Evolutionary conservation across 2,329 filamentous ascomycete genomes (phyloP), one percentile per base, ranked within the genome.

Genomic region (Aspergillus caelatus): DNA sequence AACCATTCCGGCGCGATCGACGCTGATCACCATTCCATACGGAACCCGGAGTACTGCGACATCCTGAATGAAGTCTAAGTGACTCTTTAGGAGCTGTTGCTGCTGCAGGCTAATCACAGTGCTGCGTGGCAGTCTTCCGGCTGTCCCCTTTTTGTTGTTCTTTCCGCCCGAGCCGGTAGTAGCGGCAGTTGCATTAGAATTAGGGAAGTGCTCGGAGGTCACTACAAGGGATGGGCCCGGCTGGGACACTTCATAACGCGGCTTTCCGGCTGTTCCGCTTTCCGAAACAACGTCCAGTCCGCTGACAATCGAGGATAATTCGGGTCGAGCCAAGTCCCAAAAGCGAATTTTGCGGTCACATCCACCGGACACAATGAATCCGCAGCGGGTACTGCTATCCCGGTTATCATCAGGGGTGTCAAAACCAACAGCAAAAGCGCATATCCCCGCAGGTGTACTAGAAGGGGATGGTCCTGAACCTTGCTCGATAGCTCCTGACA

Each of bases 1-100:
- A 53, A 98, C 88, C 75, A 94, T 89, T 0, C 95, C 95, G 45
- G 90, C 91, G 70, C 94, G 85, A 82, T 99, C 95, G 60, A 91
- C 94, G 68, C 91, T 96, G 57, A 98, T 84, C 39, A 94, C 91
- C 92, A 98, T 97, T 5, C 91, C 91, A 77, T 96, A 97, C 28
- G 95, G 95, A 67, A 87, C 84, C 81, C 97, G 93, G 69, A 99
- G 78, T 73, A 98, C 81, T n/a, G 91, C 91, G 69, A 97, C 89
- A 79, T 98, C 94, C 72, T 91, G 86, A 63, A 99, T 89, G 4
- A 89, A 89, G 79, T 99, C 95, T 71, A 97, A 78, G 79, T 99
- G 95, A 63, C 90, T 92, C 75, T 89, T 91, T 62, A 98, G 80
- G 69, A 99, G 77, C 78, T 93, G 88, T 76, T 96, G 92, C 75